phyloP scores from a whole-genome alignment of 257 asterid species.

The Nicotiana tomentosiformis region DNA sequence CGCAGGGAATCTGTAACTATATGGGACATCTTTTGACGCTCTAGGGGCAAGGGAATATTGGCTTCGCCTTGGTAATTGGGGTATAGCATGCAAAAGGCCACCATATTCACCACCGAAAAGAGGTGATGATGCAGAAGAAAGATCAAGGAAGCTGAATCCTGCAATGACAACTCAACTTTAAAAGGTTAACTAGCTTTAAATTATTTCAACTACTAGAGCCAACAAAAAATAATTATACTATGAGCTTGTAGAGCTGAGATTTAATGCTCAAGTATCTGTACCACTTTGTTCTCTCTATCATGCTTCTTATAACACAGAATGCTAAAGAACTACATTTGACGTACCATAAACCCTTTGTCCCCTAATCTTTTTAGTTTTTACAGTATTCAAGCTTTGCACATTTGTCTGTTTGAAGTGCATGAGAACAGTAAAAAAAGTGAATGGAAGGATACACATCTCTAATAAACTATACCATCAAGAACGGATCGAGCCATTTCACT shows the following conservation, averaged over 20 bases:
- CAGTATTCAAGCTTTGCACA: too few relatives aligned
- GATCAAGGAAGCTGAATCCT: slow-evolving; percentile 30
- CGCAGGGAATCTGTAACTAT: slow-evolving; percentile 56
- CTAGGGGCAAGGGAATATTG: slow-evolving; percentile 26
- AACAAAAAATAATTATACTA: neutral
- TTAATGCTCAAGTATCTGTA: neutral
- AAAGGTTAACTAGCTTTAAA: neutral
- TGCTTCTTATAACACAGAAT: neutral
- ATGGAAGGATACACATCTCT: neutral
- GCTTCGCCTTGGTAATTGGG: slow-evolving; percentile 31
- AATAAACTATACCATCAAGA: neutral
- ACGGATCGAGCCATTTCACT: neutral
- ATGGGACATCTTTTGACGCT: slow-evolving; percentile 67
- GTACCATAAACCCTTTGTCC: too few relatives aligned
- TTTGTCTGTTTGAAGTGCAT: neutral
- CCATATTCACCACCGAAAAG: slow-evolving; percentile 50
- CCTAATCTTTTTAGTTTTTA: too few relatives aligned
- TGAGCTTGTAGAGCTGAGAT: neutral
- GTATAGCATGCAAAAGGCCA: slow-evolving; percentile 31
- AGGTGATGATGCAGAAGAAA: slow-evolving; percentile 53
- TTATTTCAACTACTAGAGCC: neutral
- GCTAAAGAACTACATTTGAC: too few relatives aligned
- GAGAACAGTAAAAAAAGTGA: neutral
- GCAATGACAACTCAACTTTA: slow-evolving; percentile 13
- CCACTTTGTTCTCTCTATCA: neutral